Conservation (phyloP, 2,329 filamentous ascomycete genomes). For the Xylariaceae sp. region DNA sequence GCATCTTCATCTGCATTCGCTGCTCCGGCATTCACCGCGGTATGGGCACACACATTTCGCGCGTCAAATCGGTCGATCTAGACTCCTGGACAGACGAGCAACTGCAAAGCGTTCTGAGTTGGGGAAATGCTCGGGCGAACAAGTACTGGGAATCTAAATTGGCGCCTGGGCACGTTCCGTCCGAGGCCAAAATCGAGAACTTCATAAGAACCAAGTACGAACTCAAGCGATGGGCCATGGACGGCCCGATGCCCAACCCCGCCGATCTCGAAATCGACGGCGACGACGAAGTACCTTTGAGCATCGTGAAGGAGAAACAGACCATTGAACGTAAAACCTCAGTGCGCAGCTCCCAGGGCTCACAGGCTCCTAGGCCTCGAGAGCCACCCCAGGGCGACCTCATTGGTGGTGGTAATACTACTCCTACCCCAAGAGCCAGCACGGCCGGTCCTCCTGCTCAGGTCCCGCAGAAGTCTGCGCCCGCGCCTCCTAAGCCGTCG, state of each 20-base stretch:
- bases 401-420: slow-evolving; percentile 68
- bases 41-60: slow-evolving; percentile 97
- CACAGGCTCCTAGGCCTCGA: slow-evolving; percentile 37
- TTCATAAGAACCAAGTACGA: slow-evolving; percentile 99
- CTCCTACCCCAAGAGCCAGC: slow-evolving; percentile 66
- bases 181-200: slow-evolving; percentile 98
- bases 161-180: slow-evolving; percentile 83
- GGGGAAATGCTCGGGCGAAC: slow-evolving; percentile 95
- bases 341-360: slow-evolving; percentile 54
- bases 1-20: slow-evolving; percentile 94
- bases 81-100: slow-evolving; percentile 99
- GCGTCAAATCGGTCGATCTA: slow-evolving; percentile 96
- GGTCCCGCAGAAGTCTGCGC: slow-evolving; percentile 54
- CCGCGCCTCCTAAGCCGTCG: slow-evolving; percentile 62
- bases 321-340: slow-evolving; percentile 55
- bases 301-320: slow-evolving; percentile 62
- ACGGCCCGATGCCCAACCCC: slow-evolving; percentile 91
- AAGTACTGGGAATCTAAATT: slow-evolving; percentile 99
- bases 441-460: slow-evolving; percentile 61
- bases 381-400: slow-evolving; percentile 62
- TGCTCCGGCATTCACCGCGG: slow-evolving; percentile 98
- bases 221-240: slow-evolving; percentile 99
- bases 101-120: slow-evolving; percentile 84
- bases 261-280: slow-evolving; percentile 74
- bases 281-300: slow-evolving; percentile 72